A percentile compares a stretch with the other conserved stretches of the same genome.
phyloP scores from a whole-genome alignment of 768 basidiomycete species.

The Suillus placidus region DNA sequence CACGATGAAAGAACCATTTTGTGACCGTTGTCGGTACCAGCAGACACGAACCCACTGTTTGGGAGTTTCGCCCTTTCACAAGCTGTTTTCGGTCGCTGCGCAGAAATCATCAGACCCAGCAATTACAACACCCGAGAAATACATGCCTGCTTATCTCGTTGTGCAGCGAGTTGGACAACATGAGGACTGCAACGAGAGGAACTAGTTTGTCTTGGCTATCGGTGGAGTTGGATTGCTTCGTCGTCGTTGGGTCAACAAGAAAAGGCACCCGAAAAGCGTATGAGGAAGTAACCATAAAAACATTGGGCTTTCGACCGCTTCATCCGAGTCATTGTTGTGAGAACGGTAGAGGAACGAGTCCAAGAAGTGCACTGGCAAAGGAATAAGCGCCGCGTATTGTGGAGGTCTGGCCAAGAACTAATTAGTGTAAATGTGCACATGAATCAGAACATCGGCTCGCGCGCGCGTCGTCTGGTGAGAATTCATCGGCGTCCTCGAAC shows the following conservation, averaged over 20 bases:
- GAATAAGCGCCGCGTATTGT: no score
- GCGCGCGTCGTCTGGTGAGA: background rate
- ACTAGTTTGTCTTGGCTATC: background rate
- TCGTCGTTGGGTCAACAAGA: background rate
- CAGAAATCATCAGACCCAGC: background rate
- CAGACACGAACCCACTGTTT: no score
- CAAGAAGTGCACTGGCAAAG: background rate
- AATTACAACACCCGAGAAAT: background rate
- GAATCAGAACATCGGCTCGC: background rate
- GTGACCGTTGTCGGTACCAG: no score
- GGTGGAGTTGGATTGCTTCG: background rate
- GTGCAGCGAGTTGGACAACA: no score
- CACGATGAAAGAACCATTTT: no score
- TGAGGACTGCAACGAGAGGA: background rate
- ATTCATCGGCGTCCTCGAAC: background rate
- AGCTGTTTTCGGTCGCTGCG: background rate
- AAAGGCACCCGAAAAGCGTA: no score
- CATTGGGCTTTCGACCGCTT: background rate
- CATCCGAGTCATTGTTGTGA: background rate
- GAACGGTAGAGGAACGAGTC: background rate
- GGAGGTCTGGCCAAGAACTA: no score
- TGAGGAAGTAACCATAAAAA: no score
- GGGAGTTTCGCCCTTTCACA: no score
- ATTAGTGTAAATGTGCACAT: no score
- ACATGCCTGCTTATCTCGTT: no score